These are phyloP conservation scores for Austropuccinia psidii DNA, from an alignment of 1,284 basidiomycete genomes.

Conservation along the genomic window DNA sequence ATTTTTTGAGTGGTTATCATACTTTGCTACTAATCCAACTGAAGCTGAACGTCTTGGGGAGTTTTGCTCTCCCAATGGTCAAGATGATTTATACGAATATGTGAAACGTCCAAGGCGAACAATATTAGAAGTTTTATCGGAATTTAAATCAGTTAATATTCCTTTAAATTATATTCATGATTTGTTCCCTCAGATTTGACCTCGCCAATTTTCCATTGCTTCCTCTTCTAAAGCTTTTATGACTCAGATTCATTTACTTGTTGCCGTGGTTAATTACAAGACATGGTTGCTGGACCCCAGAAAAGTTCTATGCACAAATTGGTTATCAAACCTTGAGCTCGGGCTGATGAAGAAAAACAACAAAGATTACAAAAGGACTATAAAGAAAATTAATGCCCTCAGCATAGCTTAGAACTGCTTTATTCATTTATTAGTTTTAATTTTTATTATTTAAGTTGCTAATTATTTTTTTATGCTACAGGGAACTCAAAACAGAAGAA, in stretches of 20 bases:
- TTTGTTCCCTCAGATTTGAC: slow-evolving; percentile 71
- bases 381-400: too few relatives aligned
- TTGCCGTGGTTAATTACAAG: slow-evolving; percentile 82
- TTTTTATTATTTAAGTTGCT: too few relatives aligned
- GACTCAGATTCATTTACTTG: slow-evolving; percentile 67
- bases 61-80: slow-evolving; percentile 64
- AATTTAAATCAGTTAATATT: slow-evolving; percentile 68
- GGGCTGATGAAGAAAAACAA: too few relatives aligned
- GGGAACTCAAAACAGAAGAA: too few relatives aligned
- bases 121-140: slow-evolving; percentile 72
- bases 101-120: slow-evolving; percentile 69
- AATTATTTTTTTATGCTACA: too few relatives aligned
- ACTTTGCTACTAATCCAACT: slow-evolving; percentile 66
- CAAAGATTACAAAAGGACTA: too few relatives aligned
- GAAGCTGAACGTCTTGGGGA: slow-evolving; percentile 79
- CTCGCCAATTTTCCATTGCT: slow-evolving; percentile 87
- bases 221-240: slow-evolving; percentile 63
- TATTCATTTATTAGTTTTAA: too few relatives aligned
- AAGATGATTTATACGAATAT: slow-evolving; percentile 90
- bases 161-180: slow-evolving; percentile 76
- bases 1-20: slow-evolving; percentile 66
- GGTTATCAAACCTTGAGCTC: slow-evolving; percentile 58
- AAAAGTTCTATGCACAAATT: slow-evolving; percentile 76
- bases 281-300: slow-evolving; percentile 73
- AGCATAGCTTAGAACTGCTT: too few relatives aligned